Base-by-base conservation (phyloP, 83 land plant species). In the Picea abies region DNA sequence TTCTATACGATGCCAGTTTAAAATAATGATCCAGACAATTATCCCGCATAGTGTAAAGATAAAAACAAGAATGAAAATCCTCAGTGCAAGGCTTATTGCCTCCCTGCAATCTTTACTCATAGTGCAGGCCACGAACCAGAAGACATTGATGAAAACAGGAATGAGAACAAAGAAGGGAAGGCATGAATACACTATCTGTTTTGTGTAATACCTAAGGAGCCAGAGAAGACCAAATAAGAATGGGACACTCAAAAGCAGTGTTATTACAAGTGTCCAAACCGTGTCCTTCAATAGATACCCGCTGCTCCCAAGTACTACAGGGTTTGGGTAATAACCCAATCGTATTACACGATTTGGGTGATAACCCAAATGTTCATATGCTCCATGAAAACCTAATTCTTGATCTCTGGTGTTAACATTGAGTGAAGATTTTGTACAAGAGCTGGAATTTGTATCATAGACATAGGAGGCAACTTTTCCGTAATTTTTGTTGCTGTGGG, bases 91-190 rank as follows among this genome's bases (percentile, higher is more conserved):
- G 44, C 88, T 90, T 60, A 96, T 87, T 1, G 84, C 82, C 5
- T 88, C 87, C 19, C 85, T 84, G 80, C 99, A 98, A 22, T 88
- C 81, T 10, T 75, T 70, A 82, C 75, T 84, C 11, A 90, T 20
- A 0, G 88, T 84, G 73, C 99, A 98, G 2, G 91, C 91, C 68
- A 92, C 97, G 76, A 98, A 94, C 99, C 99, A 96, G 71, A 91
- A 93, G 20, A 94, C 84, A 62, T 98, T 88, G 9, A 96, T 39
- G 79, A 90, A 94, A 41, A 88, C 79, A 0, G 95, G 96, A 44
- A 93, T 80, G 9, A 94, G 75, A 64, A 98, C 81, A 71, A 96
- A 91, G 84, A 96, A 94, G 2, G 99, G 99, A 39, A 96, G 86
- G 62, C 90, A 86, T 26, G 80, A 90, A 75, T 96, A 98, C 4